These are phyloP conservation scores for Didymella lethalis DNA, from an alignment of 2,329 filamentous ascomycete genomes.

Conservation along the genomic window DNA sequence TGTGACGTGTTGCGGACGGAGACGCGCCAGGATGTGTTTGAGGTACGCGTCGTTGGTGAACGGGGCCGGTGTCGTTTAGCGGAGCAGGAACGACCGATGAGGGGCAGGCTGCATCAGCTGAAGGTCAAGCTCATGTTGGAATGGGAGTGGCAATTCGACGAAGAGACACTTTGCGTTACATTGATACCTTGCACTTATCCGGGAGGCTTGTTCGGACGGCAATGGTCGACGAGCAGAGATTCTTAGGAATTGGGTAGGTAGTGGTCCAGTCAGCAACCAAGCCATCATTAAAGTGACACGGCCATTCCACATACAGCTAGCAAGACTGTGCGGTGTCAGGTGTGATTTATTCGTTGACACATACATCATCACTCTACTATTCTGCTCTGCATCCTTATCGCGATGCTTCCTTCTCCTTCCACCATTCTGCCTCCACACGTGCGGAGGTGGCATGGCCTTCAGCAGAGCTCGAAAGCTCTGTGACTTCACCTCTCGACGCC, in stretches of 20 bases:
- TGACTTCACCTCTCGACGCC: conserved; percentile 23
- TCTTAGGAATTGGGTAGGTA: conserved; percentile 5
- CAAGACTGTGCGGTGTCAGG: conserved; percentile 4
- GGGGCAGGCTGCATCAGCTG: conserved; percentile 30
- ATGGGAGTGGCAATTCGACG: conserved; percentile 3
- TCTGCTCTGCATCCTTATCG: conserved; percentile 18
- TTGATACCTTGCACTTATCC: conserved; percentile 15
- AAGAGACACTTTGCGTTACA: background rate
- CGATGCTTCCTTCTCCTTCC: conserved; percentile 24
- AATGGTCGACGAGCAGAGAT: conserved; percentile 25
- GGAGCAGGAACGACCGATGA: conserved; percentile 27
- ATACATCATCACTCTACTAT: conserved; percentile 28
- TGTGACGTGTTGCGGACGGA: conserved; percentile 4
- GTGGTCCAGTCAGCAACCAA: conserved; percentile 9
- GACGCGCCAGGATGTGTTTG: conserved; percentile 17
- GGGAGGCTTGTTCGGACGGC: conserved; percentile 18
- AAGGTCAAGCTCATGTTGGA: conserved; percentile 17
- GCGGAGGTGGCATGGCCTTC: conserved; percentile 20
- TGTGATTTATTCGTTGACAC: conserved; percentile 20
- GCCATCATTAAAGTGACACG: conserved; percentile 32
- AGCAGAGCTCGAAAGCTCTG: conserved; percentile 20
- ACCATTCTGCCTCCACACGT: conserved; percentile 23
- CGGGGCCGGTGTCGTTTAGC: conserved; percentile 10
- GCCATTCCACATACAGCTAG: conserved; percentile 27
- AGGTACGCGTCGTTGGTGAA: conserved; percentile 16